Base-by-base conservation (phyloP, 2,329 filamentous ascomycete genomes). In the Talaromyces sp. region DNA sequence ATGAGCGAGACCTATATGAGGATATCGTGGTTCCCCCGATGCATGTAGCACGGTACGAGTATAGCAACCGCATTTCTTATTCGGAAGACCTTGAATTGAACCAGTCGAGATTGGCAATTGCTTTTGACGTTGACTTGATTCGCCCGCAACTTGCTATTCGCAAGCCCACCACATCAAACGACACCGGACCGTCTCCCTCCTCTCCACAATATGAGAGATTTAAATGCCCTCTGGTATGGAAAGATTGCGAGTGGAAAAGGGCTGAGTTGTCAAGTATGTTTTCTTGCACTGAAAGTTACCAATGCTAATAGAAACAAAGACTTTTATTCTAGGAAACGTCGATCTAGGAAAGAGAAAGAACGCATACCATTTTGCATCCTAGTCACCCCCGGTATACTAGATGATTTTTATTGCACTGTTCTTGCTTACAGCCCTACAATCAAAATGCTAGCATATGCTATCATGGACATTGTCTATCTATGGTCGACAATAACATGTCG, bases 321-420 rank as follows among this genome's bases (percentile, higher is more conserved):
- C 19, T 52, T n/a, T 27, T 8, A 52, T 52, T 19, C 21, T 29
- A 12, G 11, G 8, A 26, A 24, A 52, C 27, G 14, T 52, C 48
- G 11, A 52, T 10, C 48, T n/a, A 17, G n/a, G n/a, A 52, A 29
- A 17, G 14, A 7, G 29, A 17, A 29, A 27, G 24, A 29, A 27
- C 14, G n/a, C 8, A 83, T 89, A 19, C 90, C 92, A 5, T 95
- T 95, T 77, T 90, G 89, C 76, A 89, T 97, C 7, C n/a, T 57
- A 21, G n/a, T 7, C 81, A 99, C 5, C 91, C 92, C 92, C 2
- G 85, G 86, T 56, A 80, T 97, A n/a, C 86, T 91, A 60, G 92
- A 97, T 68, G 93, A 99, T 74, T 99, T 92, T 72, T 99, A 99
- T 72, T 97, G 92, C 75, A 94, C 92, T 0, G 82, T 92, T 2